Evolutionary conservation across 345 rosid species (phyloP).

Genomic region (Salix caprea): DNA sequence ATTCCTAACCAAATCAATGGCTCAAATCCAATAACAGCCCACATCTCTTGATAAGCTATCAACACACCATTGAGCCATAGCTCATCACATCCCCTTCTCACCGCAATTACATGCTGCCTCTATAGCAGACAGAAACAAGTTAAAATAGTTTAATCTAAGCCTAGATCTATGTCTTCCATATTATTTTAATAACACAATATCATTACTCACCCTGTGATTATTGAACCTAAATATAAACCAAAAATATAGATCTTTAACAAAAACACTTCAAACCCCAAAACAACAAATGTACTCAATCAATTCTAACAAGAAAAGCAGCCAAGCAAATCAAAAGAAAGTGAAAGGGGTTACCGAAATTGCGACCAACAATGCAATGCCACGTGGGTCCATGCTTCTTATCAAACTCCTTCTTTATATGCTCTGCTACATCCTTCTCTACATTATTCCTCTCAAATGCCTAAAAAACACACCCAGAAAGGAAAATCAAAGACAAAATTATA

Average conservation of each 20-base stretch:
- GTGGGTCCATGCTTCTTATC: constrained; percentile 92
- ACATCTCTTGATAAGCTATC: not conserved
- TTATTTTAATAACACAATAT: not conserved
- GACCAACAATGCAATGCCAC: constrained; percentile 99
- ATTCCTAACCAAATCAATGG: too few species aligned
- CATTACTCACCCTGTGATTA: not conserved
- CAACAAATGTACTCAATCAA: not conserved
- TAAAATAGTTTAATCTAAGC: not conserved
- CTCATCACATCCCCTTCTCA: not conserved
- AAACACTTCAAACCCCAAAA: not conserved
- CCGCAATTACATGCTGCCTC: not conserved
- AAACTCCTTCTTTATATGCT: constrained; percentile 94
- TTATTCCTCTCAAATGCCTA: constrained; percentile 77
- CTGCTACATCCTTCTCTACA: constrained; percentile 96
- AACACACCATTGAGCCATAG: not conserved
- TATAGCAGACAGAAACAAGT: not conserved
- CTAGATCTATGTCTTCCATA: constrained; percentile 16
- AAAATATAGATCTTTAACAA: not conserved
- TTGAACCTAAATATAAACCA: not conserved
- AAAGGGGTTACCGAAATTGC: constrained; percentile 75
- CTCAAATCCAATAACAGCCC: too few species aligned
- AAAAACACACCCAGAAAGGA: not conserved
- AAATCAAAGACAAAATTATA: not conserved
- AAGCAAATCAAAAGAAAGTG: not conserved
- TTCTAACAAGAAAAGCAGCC: constrained; percentile 8